Conservation (phyloP, 371 early-diverging fungal genomes). For the Mucor plumbeus region DNA sequence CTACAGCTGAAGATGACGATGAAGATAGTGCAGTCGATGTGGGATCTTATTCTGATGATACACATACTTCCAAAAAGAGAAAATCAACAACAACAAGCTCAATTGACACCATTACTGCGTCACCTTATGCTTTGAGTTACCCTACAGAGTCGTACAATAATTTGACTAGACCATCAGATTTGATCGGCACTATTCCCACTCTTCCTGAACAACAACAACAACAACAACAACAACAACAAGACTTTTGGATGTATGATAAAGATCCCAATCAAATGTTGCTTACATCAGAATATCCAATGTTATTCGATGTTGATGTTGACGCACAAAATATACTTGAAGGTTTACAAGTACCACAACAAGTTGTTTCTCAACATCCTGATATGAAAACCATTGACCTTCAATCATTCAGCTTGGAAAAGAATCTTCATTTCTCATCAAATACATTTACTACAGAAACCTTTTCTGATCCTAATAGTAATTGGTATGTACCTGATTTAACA, state of each 20-base stretch:
- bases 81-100: constrained; percentile 24
- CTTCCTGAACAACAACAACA: neutral
- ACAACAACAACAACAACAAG: neutral
- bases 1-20: constrained; percentile 13
- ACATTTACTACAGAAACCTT: constrained; percentile 18
- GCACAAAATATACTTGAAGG: constrained; percentile 27
- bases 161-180: constrained; percentile 18
- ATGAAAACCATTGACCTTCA: constrained; percentile 32
- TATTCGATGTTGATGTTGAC: constrained; percentile 18
- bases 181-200: constrained; percentile 17
- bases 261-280: constrained; percentile 20
- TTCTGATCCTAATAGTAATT: constrained; percentile 15
- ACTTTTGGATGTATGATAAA: constrained; percentile 24
- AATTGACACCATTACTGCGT: constrained; percentile 24
- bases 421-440: constrained; percentile 15
- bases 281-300: constrained; percentile 16
- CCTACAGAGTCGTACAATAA: constrained; percentile 7
- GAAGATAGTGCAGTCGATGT: constrained; percentile 15
- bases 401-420: constrained; percentile 16
- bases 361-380: constrained; percentile 14
- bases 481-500: constrained; percentile 16
- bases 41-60: neutral
- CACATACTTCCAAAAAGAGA: constrained; percentile 31
- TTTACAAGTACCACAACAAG: constrained; percentile 11
- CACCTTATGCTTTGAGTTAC: constrained; percentile 4